phyloP scores from a whole-genome alignment of 805 yeast genomes.

The Lachancea meyersii region DNA sequence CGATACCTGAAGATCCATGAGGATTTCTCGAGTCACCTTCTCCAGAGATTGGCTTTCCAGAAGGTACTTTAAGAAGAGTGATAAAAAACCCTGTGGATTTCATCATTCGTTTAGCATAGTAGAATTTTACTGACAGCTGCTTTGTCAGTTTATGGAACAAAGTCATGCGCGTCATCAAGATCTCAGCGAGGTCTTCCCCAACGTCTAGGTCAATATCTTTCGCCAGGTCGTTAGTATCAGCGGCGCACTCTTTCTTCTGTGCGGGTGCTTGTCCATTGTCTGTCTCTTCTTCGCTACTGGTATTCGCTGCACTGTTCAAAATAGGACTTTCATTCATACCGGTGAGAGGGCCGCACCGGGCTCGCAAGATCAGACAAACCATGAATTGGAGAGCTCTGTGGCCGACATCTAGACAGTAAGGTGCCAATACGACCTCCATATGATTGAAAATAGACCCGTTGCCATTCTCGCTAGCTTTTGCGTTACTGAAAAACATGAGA shows the following conservation, averaged over 20 bases:
- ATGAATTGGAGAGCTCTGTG: conserved; percentile 53
- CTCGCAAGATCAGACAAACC: conserved; percentile 48
- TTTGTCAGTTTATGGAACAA: conserved; percentile 37
- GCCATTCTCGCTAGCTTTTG: conserved; percentile 33
- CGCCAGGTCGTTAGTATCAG: conserved; percentile 25
- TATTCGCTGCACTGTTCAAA: conserved; percentile 12
- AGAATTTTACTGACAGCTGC: conserved; percentile 50
- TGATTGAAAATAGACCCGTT: conserved; percentile 30
- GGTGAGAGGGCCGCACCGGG: conserved; percentile 40
- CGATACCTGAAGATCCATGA: conserved; percentile 14
- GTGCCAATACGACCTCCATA: conserved; percentile 43
- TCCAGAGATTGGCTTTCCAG: conserved; percentile 11
- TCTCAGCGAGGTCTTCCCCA: conserved; percentile 35
- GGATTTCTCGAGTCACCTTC: conserved; percentile 3
- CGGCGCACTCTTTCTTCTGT: conserved; percentile 22
- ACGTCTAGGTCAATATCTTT: conserved; percentile 34
- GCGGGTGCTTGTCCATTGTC: conserved; percentile 12
- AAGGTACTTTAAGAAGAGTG: conserved; percentile 34
- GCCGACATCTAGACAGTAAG: conserved; percentile 46
- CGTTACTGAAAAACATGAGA: conserved; percentile 37
- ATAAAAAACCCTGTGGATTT: conserved; percentile 47
- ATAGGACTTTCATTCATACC: conserved; percentile 30
- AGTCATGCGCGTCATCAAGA: conserved; percentile 37
- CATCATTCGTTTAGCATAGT: conserved; percentile 62
- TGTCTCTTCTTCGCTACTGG: conserved; percentile 26